Conservation (phyloP, 495 filamentous ascomycete genomes). For the Acidomyces sp. region DNA sequence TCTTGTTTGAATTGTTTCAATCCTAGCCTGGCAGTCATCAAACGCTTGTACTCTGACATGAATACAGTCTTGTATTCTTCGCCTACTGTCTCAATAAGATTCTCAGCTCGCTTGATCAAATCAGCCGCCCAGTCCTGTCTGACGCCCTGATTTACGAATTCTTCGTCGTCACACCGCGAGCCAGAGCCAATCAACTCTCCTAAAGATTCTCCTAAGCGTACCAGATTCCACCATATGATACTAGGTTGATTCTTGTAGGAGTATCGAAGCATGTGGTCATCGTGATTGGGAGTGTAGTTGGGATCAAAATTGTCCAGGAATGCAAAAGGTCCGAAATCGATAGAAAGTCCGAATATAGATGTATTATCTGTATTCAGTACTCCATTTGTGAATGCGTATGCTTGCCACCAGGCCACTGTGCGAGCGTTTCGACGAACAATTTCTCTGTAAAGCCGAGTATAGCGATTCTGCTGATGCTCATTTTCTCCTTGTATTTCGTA, state of each 20-base stretch:
- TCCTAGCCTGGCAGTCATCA: constrained; percentile 69
- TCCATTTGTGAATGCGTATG: constrained; percentile 95
- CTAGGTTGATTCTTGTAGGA: constrained; percentile 86
- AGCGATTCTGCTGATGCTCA: constrained; percentile 56
- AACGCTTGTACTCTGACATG: constrained; percentile 65
- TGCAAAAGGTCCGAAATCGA: constrained; percentile 93
- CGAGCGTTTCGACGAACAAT: constrained; percentile 74
- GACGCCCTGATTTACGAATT: constrained; percentile 60
- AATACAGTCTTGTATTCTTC: constrained; percentile 83
- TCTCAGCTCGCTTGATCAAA: constrained; percentile 66
- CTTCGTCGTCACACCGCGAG: constrained; percentile 47
- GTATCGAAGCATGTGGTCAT: constrained; percentile 78
- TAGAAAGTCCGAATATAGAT: constrained; percentile 69
- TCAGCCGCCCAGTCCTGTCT: constrained; percentile 50
- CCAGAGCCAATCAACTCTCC: constrained; percentile 78
- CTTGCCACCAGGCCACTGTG: constrained; percentile 89
- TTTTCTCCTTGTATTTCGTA: constrained; percentile 46
- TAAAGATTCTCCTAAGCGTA: constrained; percentile 78
- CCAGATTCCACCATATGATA: constrained; percentile 98
- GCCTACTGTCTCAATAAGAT: constrained; percentile 58
- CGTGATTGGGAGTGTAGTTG: constrained; percentile 89
- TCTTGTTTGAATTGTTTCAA: constrained; percentile 47
- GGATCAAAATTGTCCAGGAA: constrained; percentile 96
- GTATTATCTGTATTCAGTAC: constrained; percentile 97
- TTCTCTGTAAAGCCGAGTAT: constrained; percentile 73